Evolutionary conservation across 495 filamentous ascomycete species (phyloP).

Genomic region (Aspergillus nanangensis): DNA sequence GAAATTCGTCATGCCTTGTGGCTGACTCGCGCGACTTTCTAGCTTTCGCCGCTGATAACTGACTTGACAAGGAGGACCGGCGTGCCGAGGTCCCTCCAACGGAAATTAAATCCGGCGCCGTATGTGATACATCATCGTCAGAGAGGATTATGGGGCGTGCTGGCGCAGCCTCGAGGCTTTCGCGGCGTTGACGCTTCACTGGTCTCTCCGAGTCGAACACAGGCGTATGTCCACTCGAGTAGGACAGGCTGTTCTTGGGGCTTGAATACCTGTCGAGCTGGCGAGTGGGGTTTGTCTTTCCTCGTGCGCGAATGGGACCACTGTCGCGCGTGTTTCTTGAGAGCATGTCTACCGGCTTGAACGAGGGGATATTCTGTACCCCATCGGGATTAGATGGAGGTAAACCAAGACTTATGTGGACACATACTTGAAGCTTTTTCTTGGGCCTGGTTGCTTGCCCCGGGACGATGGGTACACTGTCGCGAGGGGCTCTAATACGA

Average conservation of each 20-base stretch:
- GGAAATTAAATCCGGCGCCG: conserved; percentile 5
- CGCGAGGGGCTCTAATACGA: conserved; percentile 11
- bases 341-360: conserved; percentile 27
- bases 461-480: conserved; percentile 17
- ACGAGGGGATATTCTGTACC: conserved; percentile 11
- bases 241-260: neutral
- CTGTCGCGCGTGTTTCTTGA: conserved; percentile 28
- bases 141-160: conserved; percentile 3
- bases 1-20: conserved; percentile 22
- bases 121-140: conserved; percentile 13
- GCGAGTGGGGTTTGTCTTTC: conserved; percentile 15
- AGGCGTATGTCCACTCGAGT: conserved; percentile 8
- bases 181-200: conserved; percentile 28
- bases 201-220: conserved; percentile 20
- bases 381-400: neutral
- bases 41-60: conserved; percentile 9
- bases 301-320: conserved; percentile 33
- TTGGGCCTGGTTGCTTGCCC: conserved; percentile 13
- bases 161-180: conserved; percentile 3
- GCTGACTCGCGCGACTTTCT: too few relatives aligned
- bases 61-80: conserved; percentile 19
- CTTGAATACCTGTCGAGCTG: neutral
- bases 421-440: neutral
- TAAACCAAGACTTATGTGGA: neutral
- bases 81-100: conserved; percentile 9